Evolutionary conservation across 208 protist genomes (phyloP), one percentile per base, ranked within the genome.

Genomic region (Leptomonas pyrrhocoris): DNA sequence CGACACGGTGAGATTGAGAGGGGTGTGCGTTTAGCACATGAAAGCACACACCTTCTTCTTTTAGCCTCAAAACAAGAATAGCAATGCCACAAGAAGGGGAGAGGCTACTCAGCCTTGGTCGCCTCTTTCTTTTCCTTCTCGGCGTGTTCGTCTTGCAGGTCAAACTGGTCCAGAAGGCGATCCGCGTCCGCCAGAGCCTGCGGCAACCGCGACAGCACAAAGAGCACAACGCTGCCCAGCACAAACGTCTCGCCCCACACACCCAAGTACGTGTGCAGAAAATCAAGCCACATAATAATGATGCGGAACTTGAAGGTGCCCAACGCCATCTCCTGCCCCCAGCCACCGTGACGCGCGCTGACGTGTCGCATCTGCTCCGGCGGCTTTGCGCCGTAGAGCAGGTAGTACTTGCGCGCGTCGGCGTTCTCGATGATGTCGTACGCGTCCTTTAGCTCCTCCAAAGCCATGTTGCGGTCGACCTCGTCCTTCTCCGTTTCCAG

Each of bases 371-470:
- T 95, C 50, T 84, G 56, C 74, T 92, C 88, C 21, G 93, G 93
- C 18, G 93, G 89, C 67, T 93, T 95, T 19, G 77, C 73, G 19
- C 90, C 93, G 68, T 97, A 97, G 19, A 97, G 77, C 45, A 95
- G 79, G 78, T 97, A 97, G 79, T 94, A 97, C 74, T 89, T 92
- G 46, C 86, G 71, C 5, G 88, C 88, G 28, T 96, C 91, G 38
- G 88, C 78, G 65, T 92, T 81, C 19, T 89, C 77, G 48, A 96
- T 78, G 73, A 94, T 94, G 31, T 96, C 91, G 70, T 94, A 94
- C 45, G 91, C 91, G 60, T 94, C 88, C 66, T 87, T 88, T 16
- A 96, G 67, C 60, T 96, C 91, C 72, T 93, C 86, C 9, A 96
- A 75, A 21, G 79, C 85, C 86, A 96, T 96, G 55, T 75, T 76